Conservation (phyloP, 2,329 filamentous ascomycete genomes). For the Aspergillus bombycis region DNA sequence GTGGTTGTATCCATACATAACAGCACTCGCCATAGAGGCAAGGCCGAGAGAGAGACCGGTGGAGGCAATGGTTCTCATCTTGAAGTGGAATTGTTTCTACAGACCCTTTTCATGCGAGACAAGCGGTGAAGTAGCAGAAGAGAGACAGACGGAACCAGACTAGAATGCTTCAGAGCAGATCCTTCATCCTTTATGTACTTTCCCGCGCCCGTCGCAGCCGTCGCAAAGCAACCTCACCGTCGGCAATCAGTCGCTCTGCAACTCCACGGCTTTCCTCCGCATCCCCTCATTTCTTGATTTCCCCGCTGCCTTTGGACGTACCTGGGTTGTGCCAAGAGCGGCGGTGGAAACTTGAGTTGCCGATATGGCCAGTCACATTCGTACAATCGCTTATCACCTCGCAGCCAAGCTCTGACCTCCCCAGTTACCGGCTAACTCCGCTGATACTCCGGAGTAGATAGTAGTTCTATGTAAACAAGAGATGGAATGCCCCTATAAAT, state of each 20-base stretch:
- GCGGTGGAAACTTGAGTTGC: neutral
- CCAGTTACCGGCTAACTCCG: neutral
- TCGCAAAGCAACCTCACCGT: neutral
- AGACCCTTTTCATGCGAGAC: neutral
- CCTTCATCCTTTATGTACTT: neutral
- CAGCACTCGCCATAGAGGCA: neutral
- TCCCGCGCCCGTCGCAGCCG: too few species aligned
- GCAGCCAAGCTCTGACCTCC: neutral
- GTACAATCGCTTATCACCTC: neutral
- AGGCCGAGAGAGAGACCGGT: neutral
- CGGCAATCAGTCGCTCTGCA: neutral
- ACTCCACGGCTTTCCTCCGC: neutral
- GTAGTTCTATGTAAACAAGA: too few species aligned
- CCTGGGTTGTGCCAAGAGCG: neutral
- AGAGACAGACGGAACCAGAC: neutral
- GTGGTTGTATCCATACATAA: neutral
- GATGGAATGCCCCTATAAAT: too few species aligned
- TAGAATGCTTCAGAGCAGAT: neutral
- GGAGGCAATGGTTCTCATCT: neutral
- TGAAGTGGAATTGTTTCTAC: neutral
- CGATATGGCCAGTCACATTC: neutral
- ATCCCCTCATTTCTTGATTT: neutral
- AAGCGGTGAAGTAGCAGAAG: too few species aligned
- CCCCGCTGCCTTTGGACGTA: neutral
- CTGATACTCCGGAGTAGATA: too few species aligned